Evolutionary conservation across 1,284 basidiomycete species (phyloP).

Genomic region (Pterula multifida): DNA sequence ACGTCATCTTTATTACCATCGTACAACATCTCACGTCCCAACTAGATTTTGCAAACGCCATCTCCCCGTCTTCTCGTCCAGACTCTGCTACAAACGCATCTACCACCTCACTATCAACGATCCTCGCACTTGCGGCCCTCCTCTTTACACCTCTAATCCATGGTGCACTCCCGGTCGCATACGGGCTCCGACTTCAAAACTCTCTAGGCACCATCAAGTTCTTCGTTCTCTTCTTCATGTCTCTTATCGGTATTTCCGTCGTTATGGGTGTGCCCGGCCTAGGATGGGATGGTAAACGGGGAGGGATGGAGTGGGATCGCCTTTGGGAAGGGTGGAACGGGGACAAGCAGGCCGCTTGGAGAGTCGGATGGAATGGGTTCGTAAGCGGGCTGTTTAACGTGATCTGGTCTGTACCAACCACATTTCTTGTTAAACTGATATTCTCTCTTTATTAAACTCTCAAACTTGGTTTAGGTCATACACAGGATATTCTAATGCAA

Average conservation of each 20-base stretch:
- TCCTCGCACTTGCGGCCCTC: constrained; percentile 26
- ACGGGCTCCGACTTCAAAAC: constrained; percentile 58
- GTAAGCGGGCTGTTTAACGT: constrained; percentile 54
- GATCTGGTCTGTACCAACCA: constrained; percentile 35
- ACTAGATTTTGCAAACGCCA: constrained; percentile 42
- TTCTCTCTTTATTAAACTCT: not conserved
- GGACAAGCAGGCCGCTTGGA: constrained; percentile 42
- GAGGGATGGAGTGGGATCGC: constrained; percentile 38
- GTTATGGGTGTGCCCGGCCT: constrained; percentile 37
- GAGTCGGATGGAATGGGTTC: constrained; percentile 37
- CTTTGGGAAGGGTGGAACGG: constrained; percentile 27
- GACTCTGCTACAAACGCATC: constrained; percentile 8
- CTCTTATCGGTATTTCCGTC: constrained; percentile 47
- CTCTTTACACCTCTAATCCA: constrained; percentile 47
- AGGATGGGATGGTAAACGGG: constrained; percentile 24
- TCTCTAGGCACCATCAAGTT: constrained; percentile 55
- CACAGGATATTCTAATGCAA: constrained; percentile 58
- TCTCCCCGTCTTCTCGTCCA: constrained; percentile 31
- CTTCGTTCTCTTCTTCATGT: constrained; percentile 41
- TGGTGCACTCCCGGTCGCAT: constrained; percentile 32
- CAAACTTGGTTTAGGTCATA: constrained; percentile 36
- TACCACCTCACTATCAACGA: not conserved
- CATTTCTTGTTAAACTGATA: too few relatives aligned
- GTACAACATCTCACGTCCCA: not conserved
- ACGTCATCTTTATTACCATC: constrained; percentile 10